A percentile compares a stretch with the other conserved stretches of the same genome.
phyloP scores from a whole-genome alignment of 2,329 filamentous ascomycete genomes.

The Hypoxylon sp. region DNA sequence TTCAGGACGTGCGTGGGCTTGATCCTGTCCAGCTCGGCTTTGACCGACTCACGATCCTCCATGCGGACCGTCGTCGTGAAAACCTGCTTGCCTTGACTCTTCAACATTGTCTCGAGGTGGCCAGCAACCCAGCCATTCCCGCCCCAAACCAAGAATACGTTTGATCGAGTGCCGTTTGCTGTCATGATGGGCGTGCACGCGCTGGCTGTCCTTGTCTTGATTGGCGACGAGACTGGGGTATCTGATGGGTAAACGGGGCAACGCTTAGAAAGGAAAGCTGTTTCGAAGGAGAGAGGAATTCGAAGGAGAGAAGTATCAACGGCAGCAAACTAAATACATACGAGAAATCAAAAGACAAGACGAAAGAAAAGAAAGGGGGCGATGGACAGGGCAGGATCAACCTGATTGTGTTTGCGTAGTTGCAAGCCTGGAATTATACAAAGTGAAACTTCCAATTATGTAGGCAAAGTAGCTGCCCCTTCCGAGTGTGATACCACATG shows the following conservation, averaged over 20 bases:
- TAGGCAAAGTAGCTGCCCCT: constrained; percentile 8
- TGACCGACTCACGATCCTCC: constrained; percentile 67
- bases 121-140: constrained; percentile 69
- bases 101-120: constrained; percentile 66
- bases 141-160: constrained; percentile 70
- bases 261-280: not conserved
- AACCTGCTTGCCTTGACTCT: constrained; percentile 67
- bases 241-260: not conserved
- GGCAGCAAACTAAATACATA: not conserved
- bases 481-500: not conserved
- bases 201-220: constrained; percentile 7
- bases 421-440: not conserved
- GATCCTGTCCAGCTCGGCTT: constrained; percentile 63
- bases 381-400: not conserved
- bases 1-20: constrained; percentile 73
- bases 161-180: constrained; percentile 39
- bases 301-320: not conserved
- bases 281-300: not conserved
- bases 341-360: not conserved
- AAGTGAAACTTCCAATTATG: constrained; percentile 5
- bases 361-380: too few species aligned
- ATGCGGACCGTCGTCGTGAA: constrained; percentile 68
- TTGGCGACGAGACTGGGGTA: constrained; percentile 4
- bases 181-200: constrained; percentile 37
- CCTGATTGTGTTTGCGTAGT: not conserved